These are phyloP conservation scores for Diaporthe vaccinii DNA, from an alignment of 2,329 filamentous ascomycete genomes.

Conservation along the genomic window DNA sequence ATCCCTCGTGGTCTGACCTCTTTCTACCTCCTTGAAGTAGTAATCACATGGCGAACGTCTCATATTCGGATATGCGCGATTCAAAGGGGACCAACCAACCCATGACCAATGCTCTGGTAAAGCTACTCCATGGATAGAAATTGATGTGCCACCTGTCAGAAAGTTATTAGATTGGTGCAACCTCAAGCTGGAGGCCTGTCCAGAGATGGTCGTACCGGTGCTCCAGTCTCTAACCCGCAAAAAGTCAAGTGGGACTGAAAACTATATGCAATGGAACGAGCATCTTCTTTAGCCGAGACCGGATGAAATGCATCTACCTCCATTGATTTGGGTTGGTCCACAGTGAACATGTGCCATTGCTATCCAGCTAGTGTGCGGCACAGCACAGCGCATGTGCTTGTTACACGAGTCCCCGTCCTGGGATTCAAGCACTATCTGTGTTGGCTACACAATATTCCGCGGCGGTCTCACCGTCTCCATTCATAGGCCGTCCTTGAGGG, in stretches of 20 bases:
- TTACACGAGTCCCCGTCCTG: background rate
- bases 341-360: background rate
- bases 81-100: background rate
- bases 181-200: background rate
- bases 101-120: background rate
- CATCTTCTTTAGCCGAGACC: background rate
- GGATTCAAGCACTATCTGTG: background rate
- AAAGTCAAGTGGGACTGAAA: background rate
- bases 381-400: background rate
- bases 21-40: background rate
- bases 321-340: background rate
- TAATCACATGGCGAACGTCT: no score
- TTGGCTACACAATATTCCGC: background rate
- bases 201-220: background rate
- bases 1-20: background rate
- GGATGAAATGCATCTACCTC: background rate
- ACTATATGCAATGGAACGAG: background rate
- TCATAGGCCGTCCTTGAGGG: background rate
- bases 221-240: background rate
- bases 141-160: background rate
- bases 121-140: background rate
- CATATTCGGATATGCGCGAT: background rate
- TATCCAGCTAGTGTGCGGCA: constrained; percentile 5
- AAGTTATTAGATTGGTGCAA: background rate
- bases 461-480: no score